phyloP scores from a whole-genome alignment of 202 grass and related monocot genomes.

The Cymbopogon flexuosus region DNA sequence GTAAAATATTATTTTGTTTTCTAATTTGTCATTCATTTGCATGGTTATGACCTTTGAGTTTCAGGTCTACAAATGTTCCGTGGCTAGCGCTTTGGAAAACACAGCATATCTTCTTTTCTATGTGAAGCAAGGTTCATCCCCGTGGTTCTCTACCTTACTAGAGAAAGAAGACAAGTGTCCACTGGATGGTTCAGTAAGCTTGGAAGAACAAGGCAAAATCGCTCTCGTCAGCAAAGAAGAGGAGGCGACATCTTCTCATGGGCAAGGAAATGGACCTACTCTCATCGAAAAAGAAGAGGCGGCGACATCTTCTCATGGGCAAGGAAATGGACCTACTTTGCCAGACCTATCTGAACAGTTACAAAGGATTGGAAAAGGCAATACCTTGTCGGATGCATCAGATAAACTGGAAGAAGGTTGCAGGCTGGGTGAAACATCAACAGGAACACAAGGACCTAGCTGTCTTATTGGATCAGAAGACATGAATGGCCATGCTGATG shows the following conservation, averaged over 20 bases:
- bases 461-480: neutral
- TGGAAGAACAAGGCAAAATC: conserved; percentile 7
- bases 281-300: neutral
- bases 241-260: neutral
- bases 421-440: conserved; percentile 1
- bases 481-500: neutral
- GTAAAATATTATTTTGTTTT: neutral
- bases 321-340: neutral
- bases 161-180: conserved; percentile 12
- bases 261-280: neutral
- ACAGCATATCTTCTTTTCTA: conserved; percentile 51
- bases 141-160: conserved; percentile 40
- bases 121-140: conserved; percentile 48
- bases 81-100: conserved; percentile 2
- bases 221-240: neutral
- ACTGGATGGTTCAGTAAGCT: neutral
- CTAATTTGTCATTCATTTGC: neutral
- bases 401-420: conserved; percentile 3
- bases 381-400: neutral
- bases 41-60: neutral
- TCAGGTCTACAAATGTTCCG: conserved; percentile 6
- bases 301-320: neutral
- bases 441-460: neutral
- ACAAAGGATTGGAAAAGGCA: conserved; percentile 15
- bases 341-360: neutral